Conservation (phyloP, 331 rosid genomes). For the Quercus lobata region DNA sequence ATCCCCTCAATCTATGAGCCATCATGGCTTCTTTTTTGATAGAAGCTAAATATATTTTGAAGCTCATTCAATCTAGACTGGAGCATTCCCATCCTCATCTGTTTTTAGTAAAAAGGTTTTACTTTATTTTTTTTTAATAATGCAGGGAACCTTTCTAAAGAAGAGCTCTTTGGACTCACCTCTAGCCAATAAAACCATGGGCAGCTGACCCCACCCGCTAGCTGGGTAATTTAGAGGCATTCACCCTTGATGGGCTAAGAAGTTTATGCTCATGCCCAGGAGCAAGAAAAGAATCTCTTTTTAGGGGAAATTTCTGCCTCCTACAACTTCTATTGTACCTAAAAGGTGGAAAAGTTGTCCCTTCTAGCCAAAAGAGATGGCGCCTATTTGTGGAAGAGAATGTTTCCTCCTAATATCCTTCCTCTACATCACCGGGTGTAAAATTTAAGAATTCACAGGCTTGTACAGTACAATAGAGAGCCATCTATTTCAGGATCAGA, state of each 20-base stretch:
- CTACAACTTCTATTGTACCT: neutral
- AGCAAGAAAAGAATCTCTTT: neutral
- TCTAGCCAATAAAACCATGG: no score
- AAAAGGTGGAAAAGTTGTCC: neutral
- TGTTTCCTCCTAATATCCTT: neutral
- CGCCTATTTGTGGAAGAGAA: neutral
- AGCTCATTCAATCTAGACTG: constrained; percentile 1
- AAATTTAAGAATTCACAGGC: neutral
- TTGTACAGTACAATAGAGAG: neutral
- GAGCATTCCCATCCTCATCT: neutral
- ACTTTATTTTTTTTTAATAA: neutral
- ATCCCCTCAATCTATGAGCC: neutral
- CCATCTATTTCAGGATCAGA: neutral
- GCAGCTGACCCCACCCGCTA: no score
- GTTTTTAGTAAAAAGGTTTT: neutral
- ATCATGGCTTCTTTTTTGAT: neutral
- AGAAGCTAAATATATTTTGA: constrained; percentile 1
- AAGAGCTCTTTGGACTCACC: no score
- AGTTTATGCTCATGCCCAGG: no score
- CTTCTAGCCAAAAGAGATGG: neutral
- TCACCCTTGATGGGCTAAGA: no score
- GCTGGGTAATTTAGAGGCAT: no score
- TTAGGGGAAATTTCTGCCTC: neutral
- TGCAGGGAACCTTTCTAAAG: no score
- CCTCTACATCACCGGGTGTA: neutral